Evolutionary conservation across 2,329 filamentous ascomycete species (phyloP), one percentile per base, ranked within the genome.

Genomic region (Pyrenophora graminea): DNA sequence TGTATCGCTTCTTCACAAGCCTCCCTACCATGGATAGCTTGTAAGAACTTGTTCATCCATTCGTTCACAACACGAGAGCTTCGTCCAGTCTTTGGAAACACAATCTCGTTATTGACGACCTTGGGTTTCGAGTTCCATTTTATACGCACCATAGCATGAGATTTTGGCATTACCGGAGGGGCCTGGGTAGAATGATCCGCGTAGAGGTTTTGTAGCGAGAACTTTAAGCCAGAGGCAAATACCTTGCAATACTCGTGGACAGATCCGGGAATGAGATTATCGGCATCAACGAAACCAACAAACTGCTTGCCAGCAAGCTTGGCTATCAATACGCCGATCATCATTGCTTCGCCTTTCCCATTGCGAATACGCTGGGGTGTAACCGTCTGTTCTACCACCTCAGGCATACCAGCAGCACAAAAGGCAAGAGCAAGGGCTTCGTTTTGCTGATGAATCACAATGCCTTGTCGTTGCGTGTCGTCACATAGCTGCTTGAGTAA

Each of bases 121-220:
- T 60, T 62, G 8, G 55, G 48, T 37, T 60, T 62, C 0, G 55
- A 60, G 12, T 53, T 60, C 57, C 57, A 60, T 39, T 62, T 60
- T 33, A 62, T 56, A 18, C 57, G 54, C 6, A 62, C 48, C 59
- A 60, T 62, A 3, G 48, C 33, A n/a, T 56, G 43, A 3, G 38
- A n/a, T 4, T 49, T 3, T 4, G 27, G 18, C 3, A 12, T n/a
- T 12, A 23, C 21, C 7, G 21, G 21, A 15, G 15, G 15, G 15
- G 15, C 15, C 15, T 15, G 15, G 15, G 15, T 15, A 15, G 15
- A 15, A 15, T 15, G 15, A 15, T 15, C 15, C 15, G 15, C 15
- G 15, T 15, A 15, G 15, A 15, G 15, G 15, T 15, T 15, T 15
- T 53, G 39, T 3, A 27, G 30, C n/a, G 51, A 56, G 21, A 52